Evolutionary conservation across 805 yeast species (phyloP).

Genomic region (Ogataea nitratoaversa): DNA sequence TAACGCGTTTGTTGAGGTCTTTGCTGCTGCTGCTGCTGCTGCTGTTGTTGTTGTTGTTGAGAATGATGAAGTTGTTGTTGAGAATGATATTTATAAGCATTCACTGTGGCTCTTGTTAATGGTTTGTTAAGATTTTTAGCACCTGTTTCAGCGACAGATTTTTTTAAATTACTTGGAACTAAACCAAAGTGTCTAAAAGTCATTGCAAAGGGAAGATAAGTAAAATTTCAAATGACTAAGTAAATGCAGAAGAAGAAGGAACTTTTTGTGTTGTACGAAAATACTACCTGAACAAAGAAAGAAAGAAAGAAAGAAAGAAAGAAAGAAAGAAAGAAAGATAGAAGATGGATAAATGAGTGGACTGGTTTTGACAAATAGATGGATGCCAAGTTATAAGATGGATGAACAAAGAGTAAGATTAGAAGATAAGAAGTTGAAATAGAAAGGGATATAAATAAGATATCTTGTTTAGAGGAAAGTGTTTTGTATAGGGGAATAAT

Average conservation of each 20-base stretch:
- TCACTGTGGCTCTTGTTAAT: constrained; percentile 22
- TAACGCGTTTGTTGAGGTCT: constrained; percentile 9
- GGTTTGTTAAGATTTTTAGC: constrained; percentile 18
- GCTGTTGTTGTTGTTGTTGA: constrained; percentile 1
- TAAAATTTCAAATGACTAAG: background rate
- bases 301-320: background rate
- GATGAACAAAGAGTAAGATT: too few species aligned
- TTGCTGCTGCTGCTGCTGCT: constrained; percentile 14
- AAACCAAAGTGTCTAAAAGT: constrained; percentile 5
- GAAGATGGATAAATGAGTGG: too few species aligned
- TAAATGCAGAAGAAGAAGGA: too few species aligned
- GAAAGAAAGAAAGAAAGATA: too few species aligned
- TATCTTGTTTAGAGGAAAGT: too few species aligned
- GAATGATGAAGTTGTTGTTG: too few species aligned
- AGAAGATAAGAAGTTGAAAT: too few species aligned
- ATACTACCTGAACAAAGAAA: background rate
- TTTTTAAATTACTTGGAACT: constrained; percentile 1
- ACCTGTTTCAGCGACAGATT: constrained; percentile 3
- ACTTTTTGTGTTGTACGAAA: too few species aligned
- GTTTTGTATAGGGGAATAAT: too few species aligned
- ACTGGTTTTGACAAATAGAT: too few species aligned
- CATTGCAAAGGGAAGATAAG: constrained; percentile 2
- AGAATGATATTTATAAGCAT: constrained; percentile 13
- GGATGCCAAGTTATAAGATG: too few species aligned
- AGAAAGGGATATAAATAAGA: too few species aligned